Percentiles rank a stretch among this genome's conserved stretches.
These are phyloP conservation scores for Cladosporium sp. DNA, from an alignment of 2,329 filamentous ascomycete genomes.

Conservation along the genomic window DNA sequence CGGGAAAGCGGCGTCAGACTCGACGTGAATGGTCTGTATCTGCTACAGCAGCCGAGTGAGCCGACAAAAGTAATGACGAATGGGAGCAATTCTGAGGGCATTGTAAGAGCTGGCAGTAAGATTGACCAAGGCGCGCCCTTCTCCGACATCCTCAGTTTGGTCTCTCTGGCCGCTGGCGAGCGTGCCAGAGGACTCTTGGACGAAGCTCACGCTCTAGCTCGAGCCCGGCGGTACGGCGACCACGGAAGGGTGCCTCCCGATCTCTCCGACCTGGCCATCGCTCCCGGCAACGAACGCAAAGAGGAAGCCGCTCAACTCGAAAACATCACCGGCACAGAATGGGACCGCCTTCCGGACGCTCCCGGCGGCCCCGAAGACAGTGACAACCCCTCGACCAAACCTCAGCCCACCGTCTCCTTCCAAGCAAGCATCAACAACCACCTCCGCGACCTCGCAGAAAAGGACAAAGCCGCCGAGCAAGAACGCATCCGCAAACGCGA, in stretches of 20 bases:
- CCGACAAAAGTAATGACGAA: conserved; percentile 24
- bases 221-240: conserved; percentile 67
- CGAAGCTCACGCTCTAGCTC: conserved; percentile 65
- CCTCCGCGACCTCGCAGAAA: conserved; percentile 57
- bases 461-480: conserved; percentile 68
- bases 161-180: conserved; percentile 79
- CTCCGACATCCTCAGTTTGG: conserved; percentile 72
- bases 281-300: conserved; percentile 29
- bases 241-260: conserved; percentile 73
- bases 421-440: conserved; percentile 41
- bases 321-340: conserved; percentile 28
- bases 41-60: conserved; percentile 20
- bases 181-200: conserved; percentile 69
- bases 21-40: conserved; percentile 51
- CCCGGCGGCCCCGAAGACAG: conserved; percentile 17
- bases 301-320: conserved; percentile 31
- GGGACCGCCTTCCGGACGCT: conserved; percentile 20
- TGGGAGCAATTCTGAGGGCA: conserved; percentile 22
- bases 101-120: conserved; percentile 35
- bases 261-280: conserved; percentile 55
- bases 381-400: conserved; percentile 29
- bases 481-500: conserved; percentile 44
- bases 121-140: conserved; percentile 66
- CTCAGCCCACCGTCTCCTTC: conserved; percentile 38
- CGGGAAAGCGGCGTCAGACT: conserved; percentile 54